Base-by-base conservation (phyloP, 2,329 filamentous ascomycete species). In the Aureobasidium sp. region DNA sequence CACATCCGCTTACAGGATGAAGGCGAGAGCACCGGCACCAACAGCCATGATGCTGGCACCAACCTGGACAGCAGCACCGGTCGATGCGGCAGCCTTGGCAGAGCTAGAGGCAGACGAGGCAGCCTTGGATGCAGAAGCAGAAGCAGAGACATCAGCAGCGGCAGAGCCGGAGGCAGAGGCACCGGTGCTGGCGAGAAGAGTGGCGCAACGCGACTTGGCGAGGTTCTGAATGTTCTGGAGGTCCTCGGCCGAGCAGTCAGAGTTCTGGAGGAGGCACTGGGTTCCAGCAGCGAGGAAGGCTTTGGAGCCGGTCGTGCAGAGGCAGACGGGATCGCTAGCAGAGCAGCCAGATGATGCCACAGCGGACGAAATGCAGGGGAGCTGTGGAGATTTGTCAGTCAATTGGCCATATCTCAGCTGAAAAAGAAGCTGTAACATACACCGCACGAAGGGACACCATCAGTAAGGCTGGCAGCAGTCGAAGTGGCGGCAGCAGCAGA, bases 251-350 rank as follows among this genome's bases (percentile, higher is more conserved):
- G 69, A 70, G 72, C 78, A 79, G 47, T 67, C 65, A 27, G 64
- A 67, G 36, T 63, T 62, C 36, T 74, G 73, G 36, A 61, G 47
- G 20, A 77, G 66, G 66, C 78, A 80, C 2, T 65, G 64, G 3
- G 72, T 69, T 77, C 75, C 81, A 60, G 72, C 67, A 15, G 69
- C 65, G 34, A 68, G 68, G 66, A 79, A 75, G 37, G 66, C 68
- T 26, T 70, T 63, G 17, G 68, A 68, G 43, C 74, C 75, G 9
- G 72, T 75, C 3, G 74, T 81, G 75, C 82, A 84, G 68, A 81
- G 80, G 76, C 82, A 85, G 56, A 69, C 71, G 47, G 73, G 69
- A 71, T 85, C 81, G 48, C 72, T 75, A 63, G 77, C 63, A 15
- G 63, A 66, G 71, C 82, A 85, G 68, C 77, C 76, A 24, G 78